Evolutionary conservation across 2,329 filamentous ascomycete species (phyloP), one percentile per base, ranked within the genome.

Genomic region (Colletotrichum sp.): DNA sequence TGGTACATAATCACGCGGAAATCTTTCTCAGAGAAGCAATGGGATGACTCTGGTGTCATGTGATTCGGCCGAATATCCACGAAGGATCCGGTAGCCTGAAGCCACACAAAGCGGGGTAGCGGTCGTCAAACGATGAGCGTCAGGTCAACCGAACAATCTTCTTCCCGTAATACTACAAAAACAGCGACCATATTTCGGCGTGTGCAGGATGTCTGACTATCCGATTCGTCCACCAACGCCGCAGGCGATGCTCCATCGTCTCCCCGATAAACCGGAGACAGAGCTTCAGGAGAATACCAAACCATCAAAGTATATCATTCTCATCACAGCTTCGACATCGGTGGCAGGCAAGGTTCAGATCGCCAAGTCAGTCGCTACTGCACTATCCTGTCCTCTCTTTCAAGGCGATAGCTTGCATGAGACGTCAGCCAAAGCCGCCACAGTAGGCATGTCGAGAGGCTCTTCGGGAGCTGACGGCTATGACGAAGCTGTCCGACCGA

Each of bases 361-460:
- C 39, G 78, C 80, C 27, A 77, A 70, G 28, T 79, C 79, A 2
- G 78, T 82, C 3, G 78, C 81, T n/a, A 43, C 69, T 6, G 73
- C 79, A 6, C 77, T 82, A 3, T 78, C 78, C 9, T 82, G 80
- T 55, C 80, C 80, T 15, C 76, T 80, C 8, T 80, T 77, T 66
- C 78, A 80, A 55, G 82, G 81, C 72, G 81, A 83, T 71, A 82
- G 80, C 77, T 18, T 82, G 60, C 81, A 83, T 72, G 78, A 81
- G 64, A 80, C 79, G 10, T 76, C 77, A 8, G 80, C 80, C 75
- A 83, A 81, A 71, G 80, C 80, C 28, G 80, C 80, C 16, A 76
- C 62, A 34, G 76, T 82, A 3, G 80, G 66, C 16, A 22, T 28
- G 32, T 18, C 18, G 39, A 28, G 25, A 55, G 18, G 28, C 10